These are phyloP conservation scores for Calvatia gigantea DNA, from an alignment of 768 basidiomycete species.

Conservation along the genomic window DNA sequence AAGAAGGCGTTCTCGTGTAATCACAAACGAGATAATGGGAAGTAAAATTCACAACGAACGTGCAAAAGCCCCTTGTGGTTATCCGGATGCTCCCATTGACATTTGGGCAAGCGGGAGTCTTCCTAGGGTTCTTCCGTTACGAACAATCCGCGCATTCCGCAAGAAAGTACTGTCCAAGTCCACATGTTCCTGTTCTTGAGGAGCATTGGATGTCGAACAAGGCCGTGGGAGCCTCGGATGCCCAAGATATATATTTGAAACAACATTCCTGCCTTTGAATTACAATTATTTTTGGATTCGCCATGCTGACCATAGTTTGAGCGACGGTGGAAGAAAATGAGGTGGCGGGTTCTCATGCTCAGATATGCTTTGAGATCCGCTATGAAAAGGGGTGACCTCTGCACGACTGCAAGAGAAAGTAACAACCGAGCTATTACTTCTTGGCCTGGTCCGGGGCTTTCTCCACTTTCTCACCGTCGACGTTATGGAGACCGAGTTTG, in stretches of 20 bases:
- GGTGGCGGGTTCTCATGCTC: background rate
- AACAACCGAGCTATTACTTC: background rate
- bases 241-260: background rate
- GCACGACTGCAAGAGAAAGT: background rate
- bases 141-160: background rate
- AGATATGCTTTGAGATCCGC: no score
- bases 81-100: no score
- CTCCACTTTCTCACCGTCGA: constrained; percentile 30
- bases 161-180: background rate
- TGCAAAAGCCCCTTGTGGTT: no score
- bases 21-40: background rate
- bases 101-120: background rate
- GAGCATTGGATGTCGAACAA: background rate
- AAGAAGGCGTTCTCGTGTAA: background rate
- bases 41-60: background rate
- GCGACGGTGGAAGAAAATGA: background rate
- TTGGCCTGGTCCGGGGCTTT: background rate
- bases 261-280: background rate
- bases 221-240: background rate
- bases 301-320: background rate
- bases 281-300: background rate
- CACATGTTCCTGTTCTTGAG: background rate
- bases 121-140: background rate
- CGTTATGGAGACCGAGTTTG: constrained; percentile 73
- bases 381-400: no score